A percentile compares a stretch with the other conserved stretches of the same genome.
Conservation (phyloP, 2,329 filamentous ascomycete genomes). For the Pestalotiopsis sp. region DNA sequence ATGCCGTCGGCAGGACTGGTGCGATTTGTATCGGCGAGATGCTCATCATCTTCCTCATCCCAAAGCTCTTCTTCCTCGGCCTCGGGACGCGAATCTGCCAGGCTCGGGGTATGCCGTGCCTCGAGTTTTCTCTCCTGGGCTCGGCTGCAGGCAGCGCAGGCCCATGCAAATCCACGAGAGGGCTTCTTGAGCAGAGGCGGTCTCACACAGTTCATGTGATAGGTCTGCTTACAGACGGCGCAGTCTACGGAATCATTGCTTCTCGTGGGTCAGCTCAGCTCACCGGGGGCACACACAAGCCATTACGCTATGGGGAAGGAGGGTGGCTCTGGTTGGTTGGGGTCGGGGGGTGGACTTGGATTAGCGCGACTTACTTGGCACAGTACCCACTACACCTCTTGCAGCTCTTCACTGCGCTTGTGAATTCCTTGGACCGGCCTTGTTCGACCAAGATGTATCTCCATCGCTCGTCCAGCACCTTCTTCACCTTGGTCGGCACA, state of each 20-base stretch:
- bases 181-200: conserved; percentile 94
- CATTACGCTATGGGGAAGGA: not conserved
- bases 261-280: conserved; percentile 18
- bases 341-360: not conserved
- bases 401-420: conserved; percentile 93
- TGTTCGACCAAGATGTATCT: conserved; percentile 94
- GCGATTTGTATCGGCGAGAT: conserved; percentile 57
- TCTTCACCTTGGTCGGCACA: conserved; percentile 92
- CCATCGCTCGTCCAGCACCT: conserved; percentile 94
- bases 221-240: conserved; percentile 91
- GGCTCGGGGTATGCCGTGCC: conserved; percentile 80
- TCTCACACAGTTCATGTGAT: conserved; percentile 97
- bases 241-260: conserved; percentile 96
- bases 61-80: conserved; percentile 65
- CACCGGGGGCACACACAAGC: too few relatives aligned
- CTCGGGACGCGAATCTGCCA: conserved; percentile 70
- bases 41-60: conserved; percentile 75
- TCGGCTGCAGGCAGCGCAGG: conserved; percentile 92
- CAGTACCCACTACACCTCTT: conserved; percentile 91
- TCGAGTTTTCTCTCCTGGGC: conserved; percentile 94
- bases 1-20: conserved; percentile 68
- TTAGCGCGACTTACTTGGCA: conserved; percentile 69
- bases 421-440: conserved; percentile 91
- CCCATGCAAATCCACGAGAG: conserved; percentile 96
- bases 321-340: conserved; percentile 18